Evolutionary conservation across 2,329 filamentous ascomycete genomes (phyloP).

Genomic region (Neofusicoccum sp.): DNA sequence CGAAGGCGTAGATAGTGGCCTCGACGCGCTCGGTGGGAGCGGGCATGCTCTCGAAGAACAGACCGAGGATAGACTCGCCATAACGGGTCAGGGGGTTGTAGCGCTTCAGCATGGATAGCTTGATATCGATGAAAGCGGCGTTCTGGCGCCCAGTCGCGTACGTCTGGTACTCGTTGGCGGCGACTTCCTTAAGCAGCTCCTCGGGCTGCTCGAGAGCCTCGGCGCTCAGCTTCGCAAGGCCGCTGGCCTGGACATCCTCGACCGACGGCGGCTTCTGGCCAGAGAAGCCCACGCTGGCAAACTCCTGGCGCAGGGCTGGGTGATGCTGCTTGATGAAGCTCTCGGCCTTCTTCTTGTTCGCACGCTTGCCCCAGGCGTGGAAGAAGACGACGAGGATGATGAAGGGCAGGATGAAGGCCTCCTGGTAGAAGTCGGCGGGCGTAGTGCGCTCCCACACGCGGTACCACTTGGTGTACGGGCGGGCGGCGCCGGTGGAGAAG

Average conservation of each 20-base stretch:
- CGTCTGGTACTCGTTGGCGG: conserved; percentile 79
- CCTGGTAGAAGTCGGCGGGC: conserved; percentile 80
- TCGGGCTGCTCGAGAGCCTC: conserved; percentile 49
- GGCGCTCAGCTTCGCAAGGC: conserved; percentile 40
- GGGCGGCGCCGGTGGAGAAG: conserved; percentile 50
- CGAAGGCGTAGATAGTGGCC: conserved; percentile 82
- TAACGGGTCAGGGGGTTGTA: conserved; percentile 75
- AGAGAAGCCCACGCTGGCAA: conserved; percentile 81
- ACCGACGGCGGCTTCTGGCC: conserved; percentile 50
- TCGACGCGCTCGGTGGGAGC: conserved; percentile 73
- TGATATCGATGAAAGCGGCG: conserved; percentile 85
- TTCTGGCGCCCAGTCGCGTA: conserved; percentile 95
- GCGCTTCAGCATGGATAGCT: conserved; percentile 78
- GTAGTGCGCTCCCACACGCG: conserved; percentile 90
- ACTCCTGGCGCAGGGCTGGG: conserved; percentile 75
- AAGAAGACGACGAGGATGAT: conserved; percentile 74
- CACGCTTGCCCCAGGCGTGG: conserved; percentile 77
- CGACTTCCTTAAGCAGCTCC: conserved; percentile 78
- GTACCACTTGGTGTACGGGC: conserved; percentile 93
- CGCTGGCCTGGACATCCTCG: conserved; percentile 50
- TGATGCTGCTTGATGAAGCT: conserved; percentile 79
- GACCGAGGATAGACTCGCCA: conserved; percentile 69
- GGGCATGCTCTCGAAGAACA: conserved; percentile 78
- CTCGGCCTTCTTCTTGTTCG: conserved; percentile 79
- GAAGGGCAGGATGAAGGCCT: conserved; percentile 78